Evolutionary conservation across 352 stramenopile species (phyloP).

Genomic region (Pythium brachiatum): DNA sequence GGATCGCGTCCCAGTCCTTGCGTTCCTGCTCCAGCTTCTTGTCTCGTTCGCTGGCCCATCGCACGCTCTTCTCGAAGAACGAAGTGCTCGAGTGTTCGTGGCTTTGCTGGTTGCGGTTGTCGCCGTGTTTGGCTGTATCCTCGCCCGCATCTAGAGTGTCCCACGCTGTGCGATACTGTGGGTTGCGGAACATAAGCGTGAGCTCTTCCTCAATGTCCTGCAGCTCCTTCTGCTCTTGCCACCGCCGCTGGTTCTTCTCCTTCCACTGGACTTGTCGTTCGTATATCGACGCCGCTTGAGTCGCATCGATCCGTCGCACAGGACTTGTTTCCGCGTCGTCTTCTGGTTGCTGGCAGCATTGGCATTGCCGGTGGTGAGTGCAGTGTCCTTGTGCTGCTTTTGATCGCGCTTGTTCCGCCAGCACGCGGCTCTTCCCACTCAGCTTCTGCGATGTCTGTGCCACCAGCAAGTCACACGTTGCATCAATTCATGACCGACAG

Average conservation of each 20-base stretch:
- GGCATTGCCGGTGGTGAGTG: constrained; percentile 13
- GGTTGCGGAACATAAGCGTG: constrained; percentile 64
- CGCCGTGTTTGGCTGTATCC: neutral
- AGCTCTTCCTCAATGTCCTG: constrained; percentile 33
- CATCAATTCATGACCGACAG: too few species aligned
- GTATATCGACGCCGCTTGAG: constrained; percentile 48
- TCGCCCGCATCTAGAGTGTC: constrained; percentile 16
- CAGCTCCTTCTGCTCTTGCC: constrained; percentile 30
- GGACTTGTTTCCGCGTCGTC: neutral
- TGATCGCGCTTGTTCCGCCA: constrained; percentile 31
- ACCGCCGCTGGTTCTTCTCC: constrained; percentile 36
- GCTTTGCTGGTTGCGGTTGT: neutral
- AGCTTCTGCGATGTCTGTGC: constrained; percentile 44
- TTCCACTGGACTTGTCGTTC: constrained; percentile 63
- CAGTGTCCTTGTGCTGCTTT: neutral
- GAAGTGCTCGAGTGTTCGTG: constrained; percentile 20
- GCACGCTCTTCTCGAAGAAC: constrained; percentile 51
- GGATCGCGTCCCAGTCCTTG: constrained; percentile 31
- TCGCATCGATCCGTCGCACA: constrained; percentile 1
- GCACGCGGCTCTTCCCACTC: constrained; percentile 39
- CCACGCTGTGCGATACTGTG: constrained; percentile 44
- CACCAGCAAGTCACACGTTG: neutral
- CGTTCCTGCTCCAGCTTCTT: constrained; percentile 37
- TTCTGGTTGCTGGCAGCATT: constrained; percentile 14
- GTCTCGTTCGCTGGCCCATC: constrained; percentile 42